Base-by-base conservation (phyloP, 129 eudicot genomes). In the Centella asiatica region DNA sequence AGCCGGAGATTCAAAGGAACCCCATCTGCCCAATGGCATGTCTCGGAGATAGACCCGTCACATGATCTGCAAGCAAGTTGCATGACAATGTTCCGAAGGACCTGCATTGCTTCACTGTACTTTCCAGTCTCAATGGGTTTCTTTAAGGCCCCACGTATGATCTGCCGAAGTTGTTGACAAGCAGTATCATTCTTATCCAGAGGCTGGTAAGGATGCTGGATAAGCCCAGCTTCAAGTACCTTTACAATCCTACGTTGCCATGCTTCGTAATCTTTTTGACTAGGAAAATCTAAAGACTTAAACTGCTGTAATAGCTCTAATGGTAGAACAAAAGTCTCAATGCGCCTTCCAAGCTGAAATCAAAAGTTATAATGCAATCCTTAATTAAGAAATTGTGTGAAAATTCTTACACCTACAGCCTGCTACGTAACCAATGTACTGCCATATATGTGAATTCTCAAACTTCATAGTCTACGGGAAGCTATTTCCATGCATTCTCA, bases 1-100 rank as follows among this genome's bases (percentile, higher is more conserved):
- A 93, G 87, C 48, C 87, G 74, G 64, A 93, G 88, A 75, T 93
- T 93, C 50, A 93, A 50, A 0, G 99, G 99, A 57, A 80, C 69
- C 25, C 99, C 99, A 50, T 93, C 96, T 11, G 96, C 99, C 99
- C 99, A 93, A 67, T 93, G 99, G 81, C 81, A 82, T 20, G 79
- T 65, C 22, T 93, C 96, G 8, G 72, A 44, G 31, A 67, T 63
- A 51, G 75, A 65, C 56, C 95, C 93, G 27, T 88, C 93, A 48
- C 77, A 36, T 60, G 93, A 78, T 44, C 96, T 80, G 82, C 76
- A 68, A 51, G 96, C 92, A 23, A 93, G 88, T 17, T 92, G 76
- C 77, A 65, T 83, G 7, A 83, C 96, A 42, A 88, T 82, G 36
- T 77, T 80, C 50, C 99, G 89, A 60, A 93, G 74, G 76, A 78